Conservation (phyloP, 306 rosid genomes). For the Acacia crassicarpa region DNA sequence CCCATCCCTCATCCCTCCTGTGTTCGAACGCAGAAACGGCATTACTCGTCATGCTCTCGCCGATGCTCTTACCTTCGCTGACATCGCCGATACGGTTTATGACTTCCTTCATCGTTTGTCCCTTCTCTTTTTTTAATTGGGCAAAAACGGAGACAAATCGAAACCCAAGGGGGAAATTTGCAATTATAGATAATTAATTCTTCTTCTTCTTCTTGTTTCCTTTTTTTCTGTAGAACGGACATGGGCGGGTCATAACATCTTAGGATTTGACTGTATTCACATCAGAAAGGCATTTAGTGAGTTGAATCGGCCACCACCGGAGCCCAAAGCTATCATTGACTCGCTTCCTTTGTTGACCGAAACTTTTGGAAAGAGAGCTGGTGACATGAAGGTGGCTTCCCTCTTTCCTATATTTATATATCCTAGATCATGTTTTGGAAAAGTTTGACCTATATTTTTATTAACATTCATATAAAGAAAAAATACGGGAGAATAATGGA, state of each 20-base stretch:
- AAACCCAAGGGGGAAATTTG: background rate
- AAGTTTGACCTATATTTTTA: too few species aligned
- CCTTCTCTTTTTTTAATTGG: background rate
- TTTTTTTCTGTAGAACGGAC: constrained; percentile 64
- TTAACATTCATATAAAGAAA: background rate
- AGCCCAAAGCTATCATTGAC: constrained; percentile 85
- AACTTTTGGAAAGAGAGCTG: constrained; percentile 93
- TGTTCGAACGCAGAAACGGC: constrained; percentile 84
- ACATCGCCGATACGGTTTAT: constrained; percentile 62
- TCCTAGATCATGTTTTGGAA: too few species aligned
- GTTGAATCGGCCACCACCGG: constrained; percentile 71
- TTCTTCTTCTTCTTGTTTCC: background rate
- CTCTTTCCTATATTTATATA: background rate
- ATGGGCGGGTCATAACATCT: constrained; percentile 96
- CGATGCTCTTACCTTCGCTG: constrained; percentile 62
- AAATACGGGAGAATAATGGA: too few species aligned
- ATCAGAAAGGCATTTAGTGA: constrained; percentile 76
- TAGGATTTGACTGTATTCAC: constrained; percentile 84
- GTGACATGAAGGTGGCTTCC: constrained; percentile 82
- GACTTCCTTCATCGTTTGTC: constrained; percentile 80
- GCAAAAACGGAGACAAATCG: background rate
- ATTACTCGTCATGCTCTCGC: constrained; percentile 58
- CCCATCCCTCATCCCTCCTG: constrained; percentile 59
- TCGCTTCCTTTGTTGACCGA: constrained; percentile 79
- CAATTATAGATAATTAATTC: background rate